These are phyloP conservation scores for Neopestalotiopsis clavispora DNA, from an alignment of 2,329 filamentous ascomycete genomes.

Conservation along the genomic window DNA sequence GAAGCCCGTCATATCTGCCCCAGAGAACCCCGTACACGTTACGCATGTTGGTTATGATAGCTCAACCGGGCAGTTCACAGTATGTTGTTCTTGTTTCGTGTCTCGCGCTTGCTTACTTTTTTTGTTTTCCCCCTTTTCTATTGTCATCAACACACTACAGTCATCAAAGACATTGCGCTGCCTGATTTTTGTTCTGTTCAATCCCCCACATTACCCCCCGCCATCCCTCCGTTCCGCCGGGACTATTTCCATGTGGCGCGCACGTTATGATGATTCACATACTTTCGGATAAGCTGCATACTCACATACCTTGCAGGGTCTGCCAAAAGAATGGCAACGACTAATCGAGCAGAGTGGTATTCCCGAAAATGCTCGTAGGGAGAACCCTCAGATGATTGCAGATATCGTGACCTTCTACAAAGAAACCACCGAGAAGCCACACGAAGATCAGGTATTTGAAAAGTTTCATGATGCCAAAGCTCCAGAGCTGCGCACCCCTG, in stretches of 20 bases:
- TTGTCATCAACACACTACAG: not conserved
- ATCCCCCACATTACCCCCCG: conserved; percentile 25
- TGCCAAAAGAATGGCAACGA: conserved; percentile 97
- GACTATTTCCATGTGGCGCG: not conserved
- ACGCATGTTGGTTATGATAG: conserved; percentile 98
- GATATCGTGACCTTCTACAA: conserved; percentile 98
- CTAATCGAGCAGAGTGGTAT: conserved; percentile 95
- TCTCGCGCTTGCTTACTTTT: conserved; percentile 5
- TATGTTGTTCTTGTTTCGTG: conserved; percentile 44
- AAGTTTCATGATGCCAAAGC: conserved; percentile 91
- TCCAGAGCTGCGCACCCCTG: conserved; percentile 51
- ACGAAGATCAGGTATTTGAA: conserved; percentile 89
- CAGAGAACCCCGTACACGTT: conserved; percentile 96
- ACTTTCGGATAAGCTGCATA: conserved; percentile 5
- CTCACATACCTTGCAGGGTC: conserved; percentile 62
- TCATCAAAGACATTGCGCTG: not conserved
- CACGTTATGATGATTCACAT: not conserved
- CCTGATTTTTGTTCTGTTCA: conserved; percentile 9
- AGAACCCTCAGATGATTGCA: conserved; percentile 93
- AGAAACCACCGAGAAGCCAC: conserved; percentile 80
- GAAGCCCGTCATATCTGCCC: conserved; percentile 93
- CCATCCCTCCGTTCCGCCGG: conserved; percentile 6
- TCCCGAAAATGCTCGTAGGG: conserved; percentile 91
- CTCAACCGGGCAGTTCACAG: conserved; percentile 93
- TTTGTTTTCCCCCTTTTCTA: no score